phyloP scores from a whole-genome alignment of 169 alveolate genomes.

The Eimeria necatrix region DNA sequence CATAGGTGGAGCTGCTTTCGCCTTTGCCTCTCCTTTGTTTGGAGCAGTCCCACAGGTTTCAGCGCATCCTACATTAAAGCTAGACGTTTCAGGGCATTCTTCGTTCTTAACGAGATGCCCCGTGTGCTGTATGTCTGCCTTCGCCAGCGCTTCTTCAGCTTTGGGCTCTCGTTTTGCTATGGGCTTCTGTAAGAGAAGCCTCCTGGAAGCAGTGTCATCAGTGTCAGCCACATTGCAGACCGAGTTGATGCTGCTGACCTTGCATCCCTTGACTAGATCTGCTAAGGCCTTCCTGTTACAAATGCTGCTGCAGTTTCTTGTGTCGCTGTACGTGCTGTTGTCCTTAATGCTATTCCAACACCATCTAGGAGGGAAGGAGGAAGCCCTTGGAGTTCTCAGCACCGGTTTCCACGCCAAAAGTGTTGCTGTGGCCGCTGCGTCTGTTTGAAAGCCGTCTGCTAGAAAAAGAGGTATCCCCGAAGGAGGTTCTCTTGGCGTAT shows the following conservation, averaged over 20 bases:
- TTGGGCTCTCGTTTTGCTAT: background rate
- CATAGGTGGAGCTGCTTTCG: background rate
- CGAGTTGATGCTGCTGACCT: background rate
- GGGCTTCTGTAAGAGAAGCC: conserved; percentile 5
- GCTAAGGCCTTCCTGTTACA: background rate
- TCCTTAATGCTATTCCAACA: background rate
- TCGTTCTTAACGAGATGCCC: background rate
- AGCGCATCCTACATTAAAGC: background rate
- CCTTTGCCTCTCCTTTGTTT: background rate
- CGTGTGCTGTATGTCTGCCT: background rate
- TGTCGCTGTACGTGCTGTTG: conserved; percentile 3
- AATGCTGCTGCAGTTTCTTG: background rate
- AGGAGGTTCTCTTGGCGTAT: background rate
- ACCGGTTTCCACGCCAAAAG: conserved; percentile 31
- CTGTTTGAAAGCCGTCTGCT: background rate
- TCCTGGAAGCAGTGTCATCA: background rate
- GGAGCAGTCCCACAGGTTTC: background rate
- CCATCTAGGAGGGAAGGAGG: background rate
- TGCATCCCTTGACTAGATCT: background rate
- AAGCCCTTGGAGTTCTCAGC: conserved; percentile 30
- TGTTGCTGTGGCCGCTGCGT: conserved; percentile 32
- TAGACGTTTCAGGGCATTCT: background rate
- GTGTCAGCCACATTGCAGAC: background rate
- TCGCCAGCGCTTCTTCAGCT: background rate
- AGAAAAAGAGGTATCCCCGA: background rate